These are phyloP conservation scores for Aureoboletus auriporus DNA, from an alignment of 768 basidiomycete genomes.

Conservation along the genomic window DNA sequence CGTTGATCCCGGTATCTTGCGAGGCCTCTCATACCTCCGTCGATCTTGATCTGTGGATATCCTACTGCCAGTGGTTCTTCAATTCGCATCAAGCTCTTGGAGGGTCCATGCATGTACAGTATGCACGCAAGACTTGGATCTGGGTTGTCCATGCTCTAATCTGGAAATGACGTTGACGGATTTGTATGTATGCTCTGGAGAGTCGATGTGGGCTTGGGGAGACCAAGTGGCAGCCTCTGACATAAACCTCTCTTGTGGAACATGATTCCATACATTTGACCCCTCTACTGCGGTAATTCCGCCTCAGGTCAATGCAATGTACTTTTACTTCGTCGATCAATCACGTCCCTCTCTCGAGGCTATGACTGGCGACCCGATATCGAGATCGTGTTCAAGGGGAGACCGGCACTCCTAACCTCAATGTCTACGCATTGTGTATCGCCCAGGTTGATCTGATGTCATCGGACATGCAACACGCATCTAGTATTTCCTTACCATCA, in stretches of 20 bases:
- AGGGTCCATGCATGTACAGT: too few species aligned
- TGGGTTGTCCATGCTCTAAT: too few species aligned
- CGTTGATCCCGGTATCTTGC: background rate
- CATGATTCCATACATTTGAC: background rate
- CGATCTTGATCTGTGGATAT: constrained; percentile 7
- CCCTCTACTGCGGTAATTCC: constrained; percentile 2
- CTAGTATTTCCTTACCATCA: background rate
- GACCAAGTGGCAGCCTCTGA: background rate
- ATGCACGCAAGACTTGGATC: too few species aligned
- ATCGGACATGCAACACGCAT: background rate
- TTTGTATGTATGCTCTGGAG: too few species aligned
- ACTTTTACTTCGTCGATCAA: background rate
- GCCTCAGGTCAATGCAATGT: background rate
- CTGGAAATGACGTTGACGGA: too few species aligned
- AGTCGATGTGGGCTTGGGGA: background rate
- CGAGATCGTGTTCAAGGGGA: background rate
- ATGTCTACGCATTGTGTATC: constrained; percentile 7
- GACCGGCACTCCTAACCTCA: background rate
- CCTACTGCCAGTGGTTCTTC: background rate
- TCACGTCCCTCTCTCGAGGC: background rate
- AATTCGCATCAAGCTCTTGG: background rate
- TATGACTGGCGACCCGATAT: too few species aligned
- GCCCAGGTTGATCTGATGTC: background rate
- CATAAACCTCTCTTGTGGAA: background rate
- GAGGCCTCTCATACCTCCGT: background rate